A percentile compares a stretch with the other conserved stretches of the same genome.
These are phyloP conservation scores for Xylariales sp. DNA, from an alignment of 2,329 filamentous ascomycete species.

Conservation along the genomic window DNA sequence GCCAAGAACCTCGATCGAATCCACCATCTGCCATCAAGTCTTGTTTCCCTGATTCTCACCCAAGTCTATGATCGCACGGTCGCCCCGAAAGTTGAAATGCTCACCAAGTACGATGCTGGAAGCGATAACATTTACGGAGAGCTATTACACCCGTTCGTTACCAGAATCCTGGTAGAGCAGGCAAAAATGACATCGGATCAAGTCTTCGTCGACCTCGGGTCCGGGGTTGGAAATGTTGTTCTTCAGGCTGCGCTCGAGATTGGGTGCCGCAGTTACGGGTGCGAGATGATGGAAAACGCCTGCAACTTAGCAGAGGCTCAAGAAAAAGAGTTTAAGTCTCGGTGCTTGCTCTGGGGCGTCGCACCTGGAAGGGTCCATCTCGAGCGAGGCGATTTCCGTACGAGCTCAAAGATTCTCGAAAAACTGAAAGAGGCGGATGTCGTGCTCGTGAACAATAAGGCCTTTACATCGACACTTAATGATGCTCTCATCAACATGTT, in stretches of 20 bases:
- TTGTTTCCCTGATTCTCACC: constrained; percentile 83
- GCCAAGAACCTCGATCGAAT: constrained; percentile 75
- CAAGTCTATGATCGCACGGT: constrained; percentile 95
- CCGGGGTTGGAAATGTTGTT: constrained; percentile 95
- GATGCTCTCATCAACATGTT: constrained; percentile 88
- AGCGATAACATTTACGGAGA: constrained; percentile 97
- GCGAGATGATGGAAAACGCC: constrained; percentile 94
- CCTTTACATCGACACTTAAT: constrained; percentile 89
- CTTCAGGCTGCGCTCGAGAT: constrained; percentile 93
- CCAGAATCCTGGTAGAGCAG: constrained; percentile 80
- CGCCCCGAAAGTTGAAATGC: constrained; percentile 84
- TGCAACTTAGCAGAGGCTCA: constrained; percentile 85
- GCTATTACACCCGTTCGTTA: constrained; percentile 84
- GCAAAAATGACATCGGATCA: constrained; percentile 83
- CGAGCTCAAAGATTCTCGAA: constrained; percentile 74
- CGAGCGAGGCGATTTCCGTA: constrained; percentile 85
- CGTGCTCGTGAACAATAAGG: constrained; percentile 98
- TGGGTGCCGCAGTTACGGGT: constrained; percentile 95
- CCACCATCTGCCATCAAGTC: constrained; percentile 75
- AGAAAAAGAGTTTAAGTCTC: constrained; percentile 82
- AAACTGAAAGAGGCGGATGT: constrained; percentile 89
- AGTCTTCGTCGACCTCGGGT: constrained; percentile 94
- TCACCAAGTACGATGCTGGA: constrained; percentile 88
- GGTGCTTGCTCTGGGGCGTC: constrained; percentile 90
- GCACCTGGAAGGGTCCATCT: constrained; percentile 82